Percentiles rank a stretch among this genome's conserved stretches.
These are phyloP conservation scores for cucumber (Cucumis sativus) DNA, from an alignment of 306 rosid genomes.

Conservation along the genomic window DNA sequence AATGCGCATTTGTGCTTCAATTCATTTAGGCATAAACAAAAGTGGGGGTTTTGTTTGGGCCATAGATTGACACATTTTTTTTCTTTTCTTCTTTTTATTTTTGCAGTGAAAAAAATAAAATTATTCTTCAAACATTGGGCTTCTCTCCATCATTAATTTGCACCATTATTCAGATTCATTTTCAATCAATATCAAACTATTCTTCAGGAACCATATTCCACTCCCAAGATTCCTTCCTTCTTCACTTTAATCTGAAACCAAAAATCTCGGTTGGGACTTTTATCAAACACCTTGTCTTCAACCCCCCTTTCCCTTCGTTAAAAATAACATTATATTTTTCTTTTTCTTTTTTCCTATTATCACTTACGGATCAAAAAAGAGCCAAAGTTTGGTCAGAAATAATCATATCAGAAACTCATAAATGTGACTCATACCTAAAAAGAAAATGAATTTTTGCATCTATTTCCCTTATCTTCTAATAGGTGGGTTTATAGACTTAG, in stretches of 20 bases:
- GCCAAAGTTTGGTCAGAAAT: not conserved
- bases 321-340: not conserved
- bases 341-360: too few species aligned
- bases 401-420: not conserved
- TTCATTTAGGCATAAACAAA: not conserved
- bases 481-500: not conserved
- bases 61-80: not conserved
- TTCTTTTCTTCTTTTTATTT: too few species aligned
- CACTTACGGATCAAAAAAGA: not conserved
- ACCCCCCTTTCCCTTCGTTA: not conserved
- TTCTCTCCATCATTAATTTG: conserved; percentile 8
- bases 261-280: not conserved
- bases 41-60: not conserved
- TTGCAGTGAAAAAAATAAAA: not conserved
- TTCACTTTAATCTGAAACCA: not conserved
- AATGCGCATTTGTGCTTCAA: not conserved
- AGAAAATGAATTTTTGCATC: not conserved
- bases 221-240: not conserved
- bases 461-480: not conserved
- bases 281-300: not conserved
- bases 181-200: conserved; percentile 24
- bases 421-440: not conserved
- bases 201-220: conserved; percentile 14
- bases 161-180: not conserved
- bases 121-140: not conserved